Evolutionary conservation across 2,329 filamentous ascomycete species (phyloP), one percentile per base, ranked within the genome.

Genomic region (Ophiostoma pallidulum): DNA sequence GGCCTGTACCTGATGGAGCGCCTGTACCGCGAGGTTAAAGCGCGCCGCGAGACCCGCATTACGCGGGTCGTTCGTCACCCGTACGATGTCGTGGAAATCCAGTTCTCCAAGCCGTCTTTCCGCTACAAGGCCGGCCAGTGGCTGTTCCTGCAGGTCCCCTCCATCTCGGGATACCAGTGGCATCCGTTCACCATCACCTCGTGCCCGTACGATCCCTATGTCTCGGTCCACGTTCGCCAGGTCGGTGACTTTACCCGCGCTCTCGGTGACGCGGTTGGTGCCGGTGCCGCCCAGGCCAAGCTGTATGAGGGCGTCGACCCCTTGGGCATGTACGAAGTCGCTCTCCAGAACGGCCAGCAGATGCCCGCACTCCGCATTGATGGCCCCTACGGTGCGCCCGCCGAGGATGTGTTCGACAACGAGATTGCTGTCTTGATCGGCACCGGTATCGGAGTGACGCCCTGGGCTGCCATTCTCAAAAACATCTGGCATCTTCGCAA

Each of bases 151-250:
- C 91, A 97, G 64, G 82, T 94, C 20, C 92, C 92, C 0, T 83
- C 86, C 7, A 80, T 98, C 46, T 95, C 88, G 54, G 78, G 75
- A 58, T 82, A 88, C 61, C 89, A 98, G 70, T 98, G 92, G 92
- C 92, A 98, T 67, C 92, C 92, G 1, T 98, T 97, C 64, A 98
- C 92, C 60, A 97, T 98, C 66, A 98, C 92, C 3, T 97, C 92
- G 9, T 98, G 92, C 67, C 92, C 92, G 5, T 92, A 88, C 61
- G 92, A 98, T 59, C 86, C 87, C 1, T 97, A 97, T 61, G 80
- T 97, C 56, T 95, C 88, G 33, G 78, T 98, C 26, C 92, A 98
- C 65, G 82, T 98, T 50, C 86, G 92, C 41, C 92, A 97, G 69
- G 91, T 97, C 7, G 92, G 92, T 56, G 92, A 98, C 68, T 98